These are phyloP conservation scores for Sporothrix luriei DNA, from an alignment of 2,329 filamentous ascomycete species.

Conservation along the genomic window DNA sequence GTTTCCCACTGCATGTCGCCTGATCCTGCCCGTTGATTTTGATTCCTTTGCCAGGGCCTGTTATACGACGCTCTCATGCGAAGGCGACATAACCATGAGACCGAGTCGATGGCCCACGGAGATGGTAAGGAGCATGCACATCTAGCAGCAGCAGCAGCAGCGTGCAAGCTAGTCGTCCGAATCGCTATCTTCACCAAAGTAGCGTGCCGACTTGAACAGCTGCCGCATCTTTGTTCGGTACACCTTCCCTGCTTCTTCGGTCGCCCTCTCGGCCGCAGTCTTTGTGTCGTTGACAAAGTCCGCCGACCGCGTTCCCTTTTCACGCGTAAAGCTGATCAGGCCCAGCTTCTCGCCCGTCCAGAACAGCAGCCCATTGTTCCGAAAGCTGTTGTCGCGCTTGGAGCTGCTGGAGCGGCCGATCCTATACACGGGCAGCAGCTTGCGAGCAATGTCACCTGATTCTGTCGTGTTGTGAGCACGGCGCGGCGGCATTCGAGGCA, in stretches of 20 bases:
- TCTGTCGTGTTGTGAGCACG: conserved; percentile 40
- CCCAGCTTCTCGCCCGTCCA: conserved; percentile 89
- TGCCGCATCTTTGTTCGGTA: conserved; percentile 74
- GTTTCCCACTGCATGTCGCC: conserved; percentile 5
- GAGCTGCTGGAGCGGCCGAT: conserved; percentile 35
- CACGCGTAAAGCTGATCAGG: conserved; percentile 64
- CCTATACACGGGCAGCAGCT: conserved; percentile 66
- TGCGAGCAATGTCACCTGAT: conserved; percentile 74
- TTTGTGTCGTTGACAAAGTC: conserved; percentile 55
- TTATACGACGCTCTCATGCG: background rate
- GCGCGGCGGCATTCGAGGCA: conserved; percentile 32
- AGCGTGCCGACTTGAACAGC: conserved; percentile 74
- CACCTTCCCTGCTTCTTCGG: conserved; percentile 58
- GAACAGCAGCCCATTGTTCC: conserved; percentile 71
- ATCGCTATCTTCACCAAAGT: conserved; percentile 46
- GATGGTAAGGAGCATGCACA: background rate
- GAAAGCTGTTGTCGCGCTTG: conserved; percentile 40
- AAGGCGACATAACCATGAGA: background rate
- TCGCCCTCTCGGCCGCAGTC: conserved; percentile 52
- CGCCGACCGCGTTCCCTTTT: conserved; percentile 52
- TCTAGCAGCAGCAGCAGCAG: too few species aligned
- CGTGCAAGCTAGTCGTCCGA: conserved; percentile 10
- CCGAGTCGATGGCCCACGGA: background rate
- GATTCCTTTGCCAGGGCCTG: background rate
- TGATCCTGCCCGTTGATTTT: conserved; percentile 8